These are phyloP conservation scores for Saturnispora ahearnii DNA, from an alignment of 805 yeast genomes.

Conservation along the genomic window DNA sequence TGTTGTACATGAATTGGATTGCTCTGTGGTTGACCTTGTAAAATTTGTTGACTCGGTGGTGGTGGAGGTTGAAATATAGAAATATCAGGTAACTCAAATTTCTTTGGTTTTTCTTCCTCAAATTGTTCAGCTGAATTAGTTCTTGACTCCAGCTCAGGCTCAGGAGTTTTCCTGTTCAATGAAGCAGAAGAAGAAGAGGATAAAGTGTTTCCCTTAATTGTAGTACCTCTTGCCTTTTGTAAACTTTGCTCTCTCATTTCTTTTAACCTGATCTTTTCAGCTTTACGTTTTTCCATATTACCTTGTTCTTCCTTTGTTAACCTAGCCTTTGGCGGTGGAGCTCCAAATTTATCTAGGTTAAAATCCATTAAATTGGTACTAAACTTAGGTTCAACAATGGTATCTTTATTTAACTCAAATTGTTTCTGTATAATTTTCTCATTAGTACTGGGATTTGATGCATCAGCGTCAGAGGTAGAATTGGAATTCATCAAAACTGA, in stretches of 20 bases:
- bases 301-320: constrained; percentile 19
- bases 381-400: constrained; percentile 23
- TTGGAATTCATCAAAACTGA: background rate
- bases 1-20: background rate
- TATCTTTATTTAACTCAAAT: constrained; percentile 15
- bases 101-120: constrained; percentile 10
- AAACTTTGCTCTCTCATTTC: constrained; percentile 23
- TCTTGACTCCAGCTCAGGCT: background rate
- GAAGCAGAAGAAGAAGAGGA: background rate
- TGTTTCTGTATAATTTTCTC: constrained; percentile 8
- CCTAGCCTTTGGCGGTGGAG: constrained; percentile 39
- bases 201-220: background rate
- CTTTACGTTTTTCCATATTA: constrained; percentile 19
- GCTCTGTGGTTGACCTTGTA: background rate
- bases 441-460: background rate
- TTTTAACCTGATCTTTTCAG: constrained; percentile 20
- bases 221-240: constrained; percentile 17
- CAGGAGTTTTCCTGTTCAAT: background rate
- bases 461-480: background rate
- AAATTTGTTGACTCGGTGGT: constrained; percentile 10
- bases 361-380: constrained; percentile 26
- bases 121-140: background rate
- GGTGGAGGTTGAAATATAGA: constrained; percentile 26
- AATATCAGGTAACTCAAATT: constrained; percentile 20
- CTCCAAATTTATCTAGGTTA: constrained; percentile 32